Base-by-base conservation (phyloP, 169 alveolate genomes). In the Plasmodium relictum region DNA sequence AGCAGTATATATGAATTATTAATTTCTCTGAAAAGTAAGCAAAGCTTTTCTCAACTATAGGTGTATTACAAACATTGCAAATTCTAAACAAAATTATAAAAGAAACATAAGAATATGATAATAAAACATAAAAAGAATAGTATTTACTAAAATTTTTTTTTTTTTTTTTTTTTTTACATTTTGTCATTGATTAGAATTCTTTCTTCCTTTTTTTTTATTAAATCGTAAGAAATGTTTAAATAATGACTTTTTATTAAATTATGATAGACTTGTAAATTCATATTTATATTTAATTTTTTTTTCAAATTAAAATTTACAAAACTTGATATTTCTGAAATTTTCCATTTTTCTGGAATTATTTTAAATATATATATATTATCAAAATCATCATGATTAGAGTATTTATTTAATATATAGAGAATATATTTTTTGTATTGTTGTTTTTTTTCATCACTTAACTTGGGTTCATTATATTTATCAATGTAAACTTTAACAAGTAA, bases 281-380 rank as follows among this genome's bases (percentile, higher is more conserved):
- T 65, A n/a, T 52, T 44, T 14, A 31, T 70, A 58, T 68, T 66
- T 8, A 16, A 8, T 22, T 68, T 83, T 61, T 83, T 83, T 42
- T 61, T 18, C 59, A 83, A 20, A 44, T 48, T 31, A 18, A 83
- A 24, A 14, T 45, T 50, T 12, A 83, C n/a, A 52, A 54, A 83
- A 20, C 37, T 24, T 22, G 69, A 20, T 44, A 83, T 59, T n/a
- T 83, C 73, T 22, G 71, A 6, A 5, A 83, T 58, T 24, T 69
- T 39, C 91, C 91, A 83, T 22, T 54, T 56, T 24, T 68, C n/a
- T 8, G 91, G 91, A 26, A 83, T 83, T 9, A 83, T 31, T 4
- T 66, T 31, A 39, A 31, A 61, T 26, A 83, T 54, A 12, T 83
- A 61, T 26, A 44, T 18, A 68, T 66, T 68, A 50, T 83, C 83